These are phyloP conservation scores for Megacollybia marginata DNA, from an alignment of 768 basidiomycete species.

Conservation along the genomic window DNA sequence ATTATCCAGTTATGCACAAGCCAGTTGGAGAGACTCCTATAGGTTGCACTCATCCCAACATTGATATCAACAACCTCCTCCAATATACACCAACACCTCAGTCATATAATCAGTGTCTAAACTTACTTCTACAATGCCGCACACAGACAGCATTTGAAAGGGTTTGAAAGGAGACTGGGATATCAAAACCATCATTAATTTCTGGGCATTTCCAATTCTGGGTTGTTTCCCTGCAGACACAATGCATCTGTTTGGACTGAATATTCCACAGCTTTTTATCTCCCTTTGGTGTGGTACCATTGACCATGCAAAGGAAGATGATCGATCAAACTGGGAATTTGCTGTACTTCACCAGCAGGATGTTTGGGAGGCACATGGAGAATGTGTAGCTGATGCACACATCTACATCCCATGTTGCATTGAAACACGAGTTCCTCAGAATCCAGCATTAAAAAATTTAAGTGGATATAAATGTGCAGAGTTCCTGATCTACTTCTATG, in stretches of 20 bases:
- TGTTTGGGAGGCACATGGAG: conserved; percentile 12
- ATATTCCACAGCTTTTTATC: conserved; percentile 2
- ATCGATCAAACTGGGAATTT: conserved; percentile 21
- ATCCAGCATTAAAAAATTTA: conserved; percentile 22
- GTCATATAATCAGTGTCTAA: not conserved
- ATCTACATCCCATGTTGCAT: conserved; percentile 11
- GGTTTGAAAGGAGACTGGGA: not conserved
- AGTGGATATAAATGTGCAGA: conserved; percentile 13
- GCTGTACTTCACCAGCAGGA: conserved; percentile 9
- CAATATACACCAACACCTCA: not conserved
- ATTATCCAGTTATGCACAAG: not conserved
- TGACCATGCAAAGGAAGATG: not conserved
- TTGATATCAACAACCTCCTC: not conserved
- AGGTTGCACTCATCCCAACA: not conserved
- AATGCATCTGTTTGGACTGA: conserved; percentile 7
- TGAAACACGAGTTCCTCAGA: conserved; percentile 18
- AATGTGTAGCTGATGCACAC: conserved; percentile 2
- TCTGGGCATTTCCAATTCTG: conserved; percentile 2
- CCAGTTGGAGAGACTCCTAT: not conserved
- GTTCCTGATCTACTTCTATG: conserved; percentile 6
- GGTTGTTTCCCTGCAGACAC: conserved; percentile 1
- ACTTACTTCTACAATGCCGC: not conserved
- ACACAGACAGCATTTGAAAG: not conserved
- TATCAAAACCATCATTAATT: not conserved
- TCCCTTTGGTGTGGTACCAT: conserved; percentile 12